Percentiles rank a stretch among this genome's conserved stretches.
Evolutionary conservation across 176 grass and related monocot genomes (phyloP).

Genomic region (Thalia dealbata): DNA sequence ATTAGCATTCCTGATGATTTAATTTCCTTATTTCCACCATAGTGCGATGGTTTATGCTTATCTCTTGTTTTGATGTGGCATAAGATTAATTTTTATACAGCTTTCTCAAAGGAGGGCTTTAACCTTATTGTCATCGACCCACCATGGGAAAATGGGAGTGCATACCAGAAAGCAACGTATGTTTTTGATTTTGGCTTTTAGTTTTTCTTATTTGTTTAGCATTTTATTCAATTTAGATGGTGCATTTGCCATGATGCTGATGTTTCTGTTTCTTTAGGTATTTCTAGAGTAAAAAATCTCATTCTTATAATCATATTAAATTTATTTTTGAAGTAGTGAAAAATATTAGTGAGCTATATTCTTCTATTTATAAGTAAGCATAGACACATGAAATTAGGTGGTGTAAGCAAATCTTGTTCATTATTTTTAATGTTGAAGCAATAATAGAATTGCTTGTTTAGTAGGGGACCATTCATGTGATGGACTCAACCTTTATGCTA

Average conservation of each 20-base stretch:
- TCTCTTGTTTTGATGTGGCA: not conserved
- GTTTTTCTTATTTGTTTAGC: not conserved
- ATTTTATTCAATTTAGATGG: not conserved
- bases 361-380: not conserved
- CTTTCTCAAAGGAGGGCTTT: slow-evolving; percentile 44
- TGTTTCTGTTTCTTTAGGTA: not conserved
- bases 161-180: slow-evolving; percentile 71
- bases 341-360: not conserved
- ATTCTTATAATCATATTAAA: not conserved
- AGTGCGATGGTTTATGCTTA: not conserved
- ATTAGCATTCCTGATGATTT: not conserved
- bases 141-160: slow-evolving; percentile 96
- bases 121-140: slow-evolving; percentile 88
- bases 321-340: not conserved
- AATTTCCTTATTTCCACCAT: not conserved
- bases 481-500: not conserved
- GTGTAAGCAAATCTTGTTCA: not conserved
- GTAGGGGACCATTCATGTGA: not conserved
- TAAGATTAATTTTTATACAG: slow-evolving; percentile 25
- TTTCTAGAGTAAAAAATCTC: not conserved
- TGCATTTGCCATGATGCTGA: not conserved
- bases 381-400: not conserved
- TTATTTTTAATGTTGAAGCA: not conserved
- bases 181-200: slow-evolving; percentile 1
- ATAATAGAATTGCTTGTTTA: not conserved